Conservation (phyloP, 2,329 filamentous ascomycete species). For the Ophiostoma ulmi region DNA sequence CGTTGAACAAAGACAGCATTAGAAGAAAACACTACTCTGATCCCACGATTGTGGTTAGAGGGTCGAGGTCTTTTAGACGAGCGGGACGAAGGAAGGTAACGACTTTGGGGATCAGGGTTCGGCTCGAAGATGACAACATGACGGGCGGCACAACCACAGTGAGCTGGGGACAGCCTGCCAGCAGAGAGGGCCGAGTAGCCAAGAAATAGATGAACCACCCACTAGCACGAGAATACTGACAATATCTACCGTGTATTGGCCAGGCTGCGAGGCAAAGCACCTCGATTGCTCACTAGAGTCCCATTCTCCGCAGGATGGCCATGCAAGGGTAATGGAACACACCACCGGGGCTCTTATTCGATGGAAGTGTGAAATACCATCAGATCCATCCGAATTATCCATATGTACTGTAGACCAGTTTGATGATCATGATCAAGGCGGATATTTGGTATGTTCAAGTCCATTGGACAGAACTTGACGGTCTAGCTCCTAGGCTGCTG, state of each 20-base stretch:
- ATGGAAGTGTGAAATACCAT: background rate
- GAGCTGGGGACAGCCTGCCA: background rate
- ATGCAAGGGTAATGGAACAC: conserved; percentile 5
- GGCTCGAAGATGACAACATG: background rate
- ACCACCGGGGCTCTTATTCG: background rate
- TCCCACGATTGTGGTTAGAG: background rate
- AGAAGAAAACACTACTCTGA: background rate
- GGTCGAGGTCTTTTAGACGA: background rate
- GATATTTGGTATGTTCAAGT: background rate
- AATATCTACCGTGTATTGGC: background rate
- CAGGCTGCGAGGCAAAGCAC: background rate
- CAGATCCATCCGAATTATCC: background rate
- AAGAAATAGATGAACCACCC: background rate
- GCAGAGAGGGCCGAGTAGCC: background rate
- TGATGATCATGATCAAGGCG: background rate
- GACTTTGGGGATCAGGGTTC: background rate
- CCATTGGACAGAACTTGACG: background rate
- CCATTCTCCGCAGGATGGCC: background rate
- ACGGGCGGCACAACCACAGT: background rate
- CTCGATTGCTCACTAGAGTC: background rate
- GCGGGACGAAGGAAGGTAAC: background rate
- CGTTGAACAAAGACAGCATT: background rate
- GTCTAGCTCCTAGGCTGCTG: no score
- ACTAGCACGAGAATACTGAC: background rate
- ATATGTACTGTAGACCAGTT: background rate